These are phyloP conservation scores for Yarrowia yakushimensis DNA, from an alignment of 805 yeast species.

Conservation along the genomic window DNA sequence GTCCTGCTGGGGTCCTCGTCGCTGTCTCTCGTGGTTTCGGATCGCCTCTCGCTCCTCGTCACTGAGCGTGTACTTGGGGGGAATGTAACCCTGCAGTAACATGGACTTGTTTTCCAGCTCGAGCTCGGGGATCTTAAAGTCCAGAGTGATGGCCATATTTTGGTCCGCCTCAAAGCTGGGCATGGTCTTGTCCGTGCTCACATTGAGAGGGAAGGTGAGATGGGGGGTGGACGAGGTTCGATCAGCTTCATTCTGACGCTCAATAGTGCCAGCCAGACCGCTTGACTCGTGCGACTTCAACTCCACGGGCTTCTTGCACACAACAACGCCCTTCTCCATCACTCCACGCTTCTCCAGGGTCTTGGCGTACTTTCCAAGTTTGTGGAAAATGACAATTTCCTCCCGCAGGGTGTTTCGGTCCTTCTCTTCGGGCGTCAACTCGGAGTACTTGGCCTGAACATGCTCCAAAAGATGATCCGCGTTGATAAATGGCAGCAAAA, in stretches of 20 bases:
- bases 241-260: neutral
- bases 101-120: constrained; percentile 66
- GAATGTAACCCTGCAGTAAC: constrained; percentile 73
- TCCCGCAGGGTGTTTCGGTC: constrained; percentile 66
- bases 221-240: constrained; percentile 37
- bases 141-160: constrained; percentile 41
- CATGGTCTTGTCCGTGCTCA: constrained; percentile 37
- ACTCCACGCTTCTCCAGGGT: constrained; percentile 35
- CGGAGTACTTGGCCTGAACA: constrained; percentile 61
- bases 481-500: constrained; percentile 85
- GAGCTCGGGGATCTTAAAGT: constrained; percentile 60
- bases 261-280: constrained; percentile 39
- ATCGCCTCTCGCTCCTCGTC: constrained; percentile 67
- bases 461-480: constrained; percentile 66
- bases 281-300: constrained; percentile 32
- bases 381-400: constrained; percentile 67
- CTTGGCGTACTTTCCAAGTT: constrained; percentile 51
- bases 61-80: constrained; percentile 58
- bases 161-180: constrained; percentile 46
- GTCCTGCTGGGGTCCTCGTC: constrained; percentile 35
- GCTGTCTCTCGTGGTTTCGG: constrained; percentile 3
- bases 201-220: constrained; percentile 48
- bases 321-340: constrained; percentile 35
- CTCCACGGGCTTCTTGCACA: constrained; percentile 28
- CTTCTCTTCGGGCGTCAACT: constrained; percentile 62